Conservation (phyloP, 2,329 filamentous ascomycete genomes). For the Alternaria atra region DNA sequence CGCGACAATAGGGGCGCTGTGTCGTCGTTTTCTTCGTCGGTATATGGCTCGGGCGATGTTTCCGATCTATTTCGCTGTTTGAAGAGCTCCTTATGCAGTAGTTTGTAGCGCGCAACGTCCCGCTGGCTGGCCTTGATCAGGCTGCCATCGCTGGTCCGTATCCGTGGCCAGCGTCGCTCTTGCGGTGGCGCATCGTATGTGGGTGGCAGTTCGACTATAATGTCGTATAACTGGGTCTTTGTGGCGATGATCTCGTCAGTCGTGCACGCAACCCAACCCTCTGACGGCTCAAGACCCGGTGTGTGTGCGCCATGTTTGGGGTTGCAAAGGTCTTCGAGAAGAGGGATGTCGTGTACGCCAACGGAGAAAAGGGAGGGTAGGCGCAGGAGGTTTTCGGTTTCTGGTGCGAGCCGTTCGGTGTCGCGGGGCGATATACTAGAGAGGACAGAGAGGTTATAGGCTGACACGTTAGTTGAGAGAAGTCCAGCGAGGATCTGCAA, state of each 20-base stretch:
- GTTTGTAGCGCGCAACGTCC: conserved; percentile 76
- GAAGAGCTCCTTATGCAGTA: conserved; percentile 48
- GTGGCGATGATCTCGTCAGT: conserved; percentile 91
- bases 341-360: conserved; percentile 90
- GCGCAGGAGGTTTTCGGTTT: conserved; percentile 68
- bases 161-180: conserved; percentile 76
- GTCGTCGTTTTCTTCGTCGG: conserved; percentile 37
- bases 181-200: conserved; percentile 60
- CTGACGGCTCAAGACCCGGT: conserved; percentile 56
- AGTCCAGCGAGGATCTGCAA: not conserved
- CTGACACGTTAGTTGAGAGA: conserved; percentile 56
- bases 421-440: conserved; percentile 84
- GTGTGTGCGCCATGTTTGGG: conserved; percentile 47
- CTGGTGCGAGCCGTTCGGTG: conserved; percentile 71
- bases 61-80: conserved; percentile 40
- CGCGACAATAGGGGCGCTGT: conserved; percentile 32
- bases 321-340: conserved; percentile 69
- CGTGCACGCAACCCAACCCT: conserved; percentile 91
- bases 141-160: conserved; percentile 70
- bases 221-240: conserved; percentile 87
- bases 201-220: conserved; percentile 83
- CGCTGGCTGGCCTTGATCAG: conserved; percentile 86
- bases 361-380: conserved; percentile 89
- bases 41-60: conserved; percentile 29
- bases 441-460: conserved; percentile 93